Conservation (phyloP, 192 early-diverging fungal genomes). For the Coemansia sp. region DNA sequence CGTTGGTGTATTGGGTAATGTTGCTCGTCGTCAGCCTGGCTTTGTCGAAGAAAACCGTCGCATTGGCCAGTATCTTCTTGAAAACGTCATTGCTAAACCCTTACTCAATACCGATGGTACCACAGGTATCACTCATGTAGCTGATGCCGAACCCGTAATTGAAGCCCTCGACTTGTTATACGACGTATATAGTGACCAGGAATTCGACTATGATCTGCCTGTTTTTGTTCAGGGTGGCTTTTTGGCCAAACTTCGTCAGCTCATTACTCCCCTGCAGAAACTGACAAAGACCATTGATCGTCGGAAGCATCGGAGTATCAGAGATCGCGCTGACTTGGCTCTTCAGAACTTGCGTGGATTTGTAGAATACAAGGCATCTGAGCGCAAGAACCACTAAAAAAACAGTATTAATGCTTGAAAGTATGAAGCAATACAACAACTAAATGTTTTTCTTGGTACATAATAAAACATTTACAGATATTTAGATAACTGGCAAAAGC, state of each 20-base stretch:
- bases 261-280: conserved; percentile 50
- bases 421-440: background rate
- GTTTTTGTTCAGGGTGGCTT: conserved; percentile 76
- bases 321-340: conserved; percentile 76
- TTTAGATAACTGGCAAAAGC: too few species aligned
- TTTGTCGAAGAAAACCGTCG: conserved; percentile 38
- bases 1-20: conserved; percentile 68
- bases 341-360: conserved; percentile 78
- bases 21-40: conserved; percentile 67
- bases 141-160: conserved; percentile 38
- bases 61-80: conserved; percentile 67
- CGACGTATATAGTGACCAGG: conserved; percentile 83
- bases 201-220: conserved; percentile 77
- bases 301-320: conserved; percentile 62
- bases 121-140: background rate
- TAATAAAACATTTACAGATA: too few species aligned
- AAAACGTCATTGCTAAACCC: conserved; percentile 21
- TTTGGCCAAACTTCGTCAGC: conserved; percentile 53
- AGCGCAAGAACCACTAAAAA: conserved; percentile 44
- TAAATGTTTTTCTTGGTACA: too few species aligned
- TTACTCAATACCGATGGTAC: background rate
- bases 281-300: conserved; percentile 67
- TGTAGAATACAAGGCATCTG: conserved; percentile 82
- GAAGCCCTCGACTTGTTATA: conserved; percentile 84
- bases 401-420: conserved; percentile 3